Percentiles rank a stretch among this genome's conserved stretches.
phyloP scores from a whole-genome alignment of 345 rosid genomes.

The Arabidopsis arenosa region DNA sequence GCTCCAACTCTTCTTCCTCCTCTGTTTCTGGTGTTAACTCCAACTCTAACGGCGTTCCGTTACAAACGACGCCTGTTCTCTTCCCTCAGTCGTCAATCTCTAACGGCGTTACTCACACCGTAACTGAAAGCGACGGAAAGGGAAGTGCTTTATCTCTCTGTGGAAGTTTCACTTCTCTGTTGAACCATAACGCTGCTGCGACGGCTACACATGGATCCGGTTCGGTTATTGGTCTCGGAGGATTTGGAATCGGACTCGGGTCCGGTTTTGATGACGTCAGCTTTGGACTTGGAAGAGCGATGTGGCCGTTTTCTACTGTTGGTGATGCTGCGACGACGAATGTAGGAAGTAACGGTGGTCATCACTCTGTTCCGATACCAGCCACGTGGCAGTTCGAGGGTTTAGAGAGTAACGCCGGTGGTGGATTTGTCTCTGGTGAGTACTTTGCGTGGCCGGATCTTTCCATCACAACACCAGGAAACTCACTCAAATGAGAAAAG shows the following conservation, averaged over 20 bases:
- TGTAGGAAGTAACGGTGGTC: slow-evolving; percentile 43
- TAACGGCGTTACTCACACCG: slow-evolving; percentile 37
- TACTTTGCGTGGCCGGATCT: slow-evolving; percentile 94
- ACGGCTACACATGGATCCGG: slow-evolving; percentile 51
- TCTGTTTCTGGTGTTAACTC: slow-evolving; percentile 52
- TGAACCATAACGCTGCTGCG: slow-evolving; percentile 58
- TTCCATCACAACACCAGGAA: slow-evolving; percentile 86
- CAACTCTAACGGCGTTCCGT: slow-evolving; percentile 36
- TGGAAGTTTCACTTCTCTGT: slow-evolving; percentile 75
- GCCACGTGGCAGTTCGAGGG: slow-evolving; percentile 85
- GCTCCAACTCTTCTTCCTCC: slow-evolving; percentile 29
- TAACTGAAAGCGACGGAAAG: slow-evolving; percentile 24
- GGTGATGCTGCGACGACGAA: slow-evolving; percentile 38
- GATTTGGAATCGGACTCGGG: slow-evolving; percentile 77
- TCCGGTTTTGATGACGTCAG: slow-evolving; percentile 65
- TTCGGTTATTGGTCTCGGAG: slow-evolving; percentile 68
- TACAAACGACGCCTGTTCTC: slow-evolving; percentile 51
- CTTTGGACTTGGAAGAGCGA: slow-evolving; percentile 74
- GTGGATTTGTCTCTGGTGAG: slow-evolving; percentile 65
- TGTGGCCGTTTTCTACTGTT: slow-evolving; percentile 65
- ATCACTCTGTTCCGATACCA: slow-evolving; percentile 43
- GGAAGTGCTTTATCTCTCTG: slow-evolving; percentile 42
- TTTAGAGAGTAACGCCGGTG: slow-evolving; percentile 48
- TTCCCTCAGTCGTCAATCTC: slow-evolving; percentile 49
- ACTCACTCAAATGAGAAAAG: slow-evolving; percentile 66